These are phyloP conservation scores for Tilletia caries DNA, from an alignment of 1,284 basidiomycete species.

Conservation along the genomic window DNA sequence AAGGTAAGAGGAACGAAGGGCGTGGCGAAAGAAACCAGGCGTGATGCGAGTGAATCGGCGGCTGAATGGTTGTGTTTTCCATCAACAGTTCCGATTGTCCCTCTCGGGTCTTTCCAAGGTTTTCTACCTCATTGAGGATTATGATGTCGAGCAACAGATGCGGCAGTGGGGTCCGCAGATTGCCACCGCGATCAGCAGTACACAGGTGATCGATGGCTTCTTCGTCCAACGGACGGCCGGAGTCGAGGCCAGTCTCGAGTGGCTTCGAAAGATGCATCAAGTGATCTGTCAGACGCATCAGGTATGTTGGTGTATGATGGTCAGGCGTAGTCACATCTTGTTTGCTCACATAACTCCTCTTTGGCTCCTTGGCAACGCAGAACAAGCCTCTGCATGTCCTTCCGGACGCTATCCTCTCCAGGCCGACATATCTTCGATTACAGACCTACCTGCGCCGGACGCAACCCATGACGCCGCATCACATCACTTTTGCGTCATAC, in stretches of 20 bases:
- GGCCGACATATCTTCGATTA: slow-evolving; percentile 52
- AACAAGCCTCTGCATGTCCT: slow-evolving; percentile 56
- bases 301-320: slow-evolving; percentile 31
- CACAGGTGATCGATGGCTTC: slow-evolving; percentile 61
- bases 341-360: background rate
- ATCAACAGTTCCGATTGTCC: slow-evolving; percentile 57
- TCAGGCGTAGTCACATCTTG: background rate
- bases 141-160: slow-evolving; percentile 54
- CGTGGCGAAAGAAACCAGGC: too few relatives aligned
- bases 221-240: slow-evolving; percentile 60
- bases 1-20: slow-evolving; percentile 54
- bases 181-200: slow-evolving; percentile 57
- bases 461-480: slow-evolving; percentile 49
- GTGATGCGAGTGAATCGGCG: too few relatives aligned
- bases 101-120: slow-evolving; percentile 59
- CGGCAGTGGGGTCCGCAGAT: slow-evolving; percentile 48
- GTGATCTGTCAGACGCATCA: slow-evolving; percentile 56
- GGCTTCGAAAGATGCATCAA: slow-evolving; percentile 57
- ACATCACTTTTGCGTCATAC: slow-evolving; percentile 58
- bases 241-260: slow-evolving; percentile 59
- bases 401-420: slow-evolving; percentile 54
- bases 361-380: slow-evolving; percentile 10
- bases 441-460: slow-evolving; percentile 53
- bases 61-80: too few relatives aligned
- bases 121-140: slow-evolving; percentile 62